These are phyloP conservation scores for Pseudocercospora ulei DNA, from an alignment of 2,329 filamentous ascomycete species.

Conservation along the genomic window DNA sequence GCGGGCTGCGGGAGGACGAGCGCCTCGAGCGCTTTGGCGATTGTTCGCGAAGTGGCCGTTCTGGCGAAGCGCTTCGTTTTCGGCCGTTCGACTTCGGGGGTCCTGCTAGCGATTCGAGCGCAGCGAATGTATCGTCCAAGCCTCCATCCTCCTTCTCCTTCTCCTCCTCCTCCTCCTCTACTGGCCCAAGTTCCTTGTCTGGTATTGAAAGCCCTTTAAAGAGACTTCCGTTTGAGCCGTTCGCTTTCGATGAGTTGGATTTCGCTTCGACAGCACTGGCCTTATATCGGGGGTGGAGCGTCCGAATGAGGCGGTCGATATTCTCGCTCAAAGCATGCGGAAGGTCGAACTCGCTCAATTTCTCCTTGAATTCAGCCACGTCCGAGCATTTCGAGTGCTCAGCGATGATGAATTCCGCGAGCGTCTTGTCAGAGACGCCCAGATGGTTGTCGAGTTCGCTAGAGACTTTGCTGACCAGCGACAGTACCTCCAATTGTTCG, in stretches of 20 bases:
- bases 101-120: constrained; percentile 74
- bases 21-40: constrained; percentile 30
- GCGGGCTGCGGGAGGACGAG: constrained; percentile 45
- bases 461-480: constrained; percentile 87
- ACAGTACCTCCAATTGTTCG: constrained; percentile 80
- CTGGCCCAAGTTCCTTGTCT: constrained; percentile 56
- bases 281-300: constrained; percentile 87
- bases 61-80: constrained; percentile 54
- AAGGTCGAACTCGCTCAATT: constrained; percentile 68
- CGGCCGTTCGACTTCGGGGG: constrained; percentile 49
- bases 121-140: constrained; percentile 85
- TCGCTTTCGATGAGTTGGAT: constrained; percentile 22
- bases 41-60: constrained; percentile 40
- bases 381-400: constrained; percentile 68
- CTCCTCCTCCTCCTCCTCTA: constrained; percentile 45
- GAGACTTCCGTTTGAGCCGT: constrained; percentile 36
- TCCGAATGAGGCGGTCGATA: constrained; percentile 75
- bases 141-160: constrained; percentile 45
- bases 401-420: constrained; percentile 92
- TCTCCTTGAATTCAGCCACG: constrained; percentile 63
- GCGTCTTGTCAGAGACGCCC: constrained; percentile 82
- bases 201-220: constrained; percentile 84
- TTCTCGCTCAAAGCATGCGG: constrained; percentile 80
- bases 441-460: constrained; percentile 91
- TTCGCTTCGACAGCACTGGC: constrained; percentile 37